Evolutionary conservation across 2,329 filamentous ascomycete genomes (phyloP).

Genomic region (Alternaria brassicicola): DNA sequence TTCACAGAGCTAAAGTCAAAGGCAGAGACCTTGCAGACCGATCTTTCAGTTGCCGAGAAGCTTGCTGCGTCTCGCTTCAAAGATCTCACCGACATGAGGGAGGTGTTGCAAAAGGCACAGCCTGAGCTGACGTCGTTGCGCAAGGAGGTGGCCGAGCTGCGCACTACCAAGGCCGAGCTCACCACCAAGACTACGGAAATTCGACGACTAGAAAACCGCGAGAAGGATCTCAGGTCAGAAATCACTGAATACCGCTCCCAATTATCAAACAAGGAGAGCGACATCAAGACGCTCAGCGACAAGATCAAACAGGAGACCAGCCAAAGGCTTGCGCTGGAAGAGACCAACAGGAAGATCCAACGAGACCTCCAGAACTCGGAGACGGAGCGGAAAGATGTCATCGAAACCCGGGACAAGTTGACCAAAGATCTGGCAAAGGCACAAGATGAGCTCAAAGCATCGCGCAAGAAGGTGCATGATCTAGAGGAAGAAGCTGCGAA

Average conservation of each 20-base stretch:
- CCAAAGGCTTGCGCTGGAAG: slow-evolving; percentile 75
- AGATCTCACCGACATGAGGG: slow-evolving; percentile 79
- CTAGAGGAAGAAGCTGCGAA: slow-evolving; percentile 76
- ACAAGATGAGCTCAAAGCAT: slow-evolving; percentile 70
- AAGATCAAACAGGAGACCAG: slow-evolving; percentile 77
- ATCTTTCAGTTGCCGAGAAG: slow-evolving; percentile 84
- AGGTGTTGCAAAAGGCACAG: slow-evolving; percentile 82
- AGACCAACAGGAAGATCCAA: slow-evolving; percentile 73
- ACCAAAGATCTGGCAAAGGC: slow-evolving; percentile 71
- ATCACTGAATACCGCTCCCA: slow-evolving; percentile 72
- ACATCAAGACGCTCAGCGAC: slow-evolving; percentile 78
- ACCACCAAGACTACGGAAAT: slow-evolving; percentile 67
- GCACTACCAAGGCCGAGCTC: slow-evolving; percentile 76
- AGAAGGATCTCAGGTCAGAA: slow-evolving; percentile 81
- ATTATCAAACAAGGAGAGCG: slow-evolving; percentile 73
- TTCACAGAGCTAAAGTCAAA: slow-evolving; percentile 75
- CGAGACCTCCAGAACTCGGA: slow-evolving; percentile 80
- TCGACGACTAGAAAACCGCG: slow-evolving; percentile 76
- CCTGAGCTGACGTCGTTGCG: slow-evolving; percentile 81
- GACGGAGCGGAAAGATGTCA: slow-evolving; percentile 77
- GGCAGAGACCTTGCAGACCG: slow-evolving; percentile 73
- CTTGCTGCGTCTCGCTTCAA: slow-evolving; percentile 87
- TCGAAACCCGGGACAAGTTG: slow-evolving; percentile 73
- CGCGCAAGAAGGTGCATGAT: slow-evolving; percentile 66
- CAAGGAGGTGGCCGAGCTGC: slow-evolving; percentile 76